Conservation (phyloP, 257 asterid species). For the Solanum paucissectum region DNA sequence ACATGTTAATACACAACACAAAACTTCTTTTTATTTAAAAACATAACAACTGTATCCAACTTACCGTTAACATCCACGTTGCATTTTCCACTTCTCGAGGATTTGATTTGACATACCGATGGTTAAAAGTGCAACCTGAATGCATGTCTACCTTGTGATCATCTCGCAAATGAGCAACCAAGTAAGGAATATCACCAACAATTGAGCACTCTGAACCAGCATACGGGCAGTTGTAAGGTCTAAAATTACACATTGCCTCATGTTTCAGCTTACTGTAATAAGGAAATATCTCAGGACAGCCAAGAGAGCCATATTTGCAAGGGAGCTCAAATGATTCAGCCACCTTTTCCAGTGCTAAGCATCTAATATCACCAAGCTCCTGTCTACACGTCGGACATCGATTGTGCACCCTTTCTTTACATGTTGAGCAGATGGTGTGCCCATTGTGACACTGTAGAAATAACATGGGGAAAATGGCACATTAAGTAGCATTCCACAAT, state of each 20-base stretch:
- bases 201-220: slow-evolving; percentile 50
- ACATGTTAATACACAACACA: too few relatives aligned
- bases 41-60: slow-evolving; percentile 1
- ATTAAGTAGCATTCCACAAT: not conserved
- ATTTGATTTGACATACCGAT: slow-evolving; percentile 50
- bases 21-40: not conserved
- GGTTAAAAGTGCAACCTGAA: slow-evolving; percentile 51
- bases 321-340: slow-evolving; percentile 50
- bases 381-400: slow-evolving; percentile 54
- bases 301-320: slow-evolving; percentile 34
- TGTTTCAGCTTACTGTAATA: slow-evolving; percentile 46
- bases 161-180: slow-evolving; percentile 38
- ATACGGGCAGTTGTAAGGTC: slow-evolving; percentile 53
- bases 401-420: slow-evolving; percentile 43
- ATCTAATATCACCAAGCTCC: slow-evolving; percentile 52
- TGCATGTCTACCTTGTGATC: slow-evolving; percentile 60
- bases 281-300: slow-evolving; percentile 12
- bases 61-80: slow-evolving; percentile 55
- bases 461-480: not conserved
- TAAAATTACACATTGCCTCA: slow-evolving; percentile 33
- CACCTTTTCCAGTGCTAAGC: slow-evolving; percentile 48
- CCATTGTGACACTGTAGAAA: slow-evolving; percentile 51
- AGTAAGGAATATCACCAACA: slow-evolving; percentile 31
- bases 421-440: slow-evolving; percentile 44
- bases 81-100: slow-evolving; percentile 51